A percentile compares a stretch with the other conserved stretches of the same genome.
These are phyloP conservation scores for Hericium rajendrae DNA, from an alignment of 768 basidiomycete genomes.

Conservation along the genomic window DNA sequence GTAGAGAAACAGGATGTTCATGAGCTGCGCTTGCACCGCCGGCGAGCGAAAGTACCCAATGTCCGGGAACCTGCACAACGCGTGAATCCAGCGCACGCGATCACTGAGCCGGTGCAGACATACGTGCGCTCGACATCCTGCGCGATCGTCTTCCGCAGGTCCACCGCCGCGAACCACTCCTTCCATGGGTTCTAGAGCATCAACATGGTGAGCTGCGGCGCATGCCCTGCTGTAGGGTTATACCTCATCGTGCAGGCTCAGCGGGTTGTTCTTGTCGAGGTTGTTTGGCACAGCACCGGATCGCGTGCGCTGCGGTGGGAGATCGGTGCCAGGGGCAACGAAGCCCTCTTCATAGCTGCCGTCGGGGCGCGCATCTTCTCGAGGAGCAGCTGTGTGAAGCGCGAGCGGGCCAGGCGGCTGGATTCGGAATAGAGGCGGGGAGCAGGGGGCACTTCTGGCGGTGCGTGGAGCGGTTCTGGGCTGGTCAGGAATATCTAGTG, in stretches of 20 bases:
- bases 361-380: conserved; percentile 81
- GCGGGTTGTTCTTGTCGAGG: conserved; percentile 68
- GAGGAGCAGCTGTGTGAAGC: conserved; percentile 48
- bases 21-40: conserved; percentile 68
- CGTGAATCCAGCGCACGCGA: not conserved
- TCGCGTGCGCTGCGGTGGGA: conserved; percentile 19
- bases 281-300: conserved; percentile 23
- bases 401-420: conserved; percentile 40
- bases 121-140: conserved; percentile 96
- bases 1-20: conserved; percentile 82
- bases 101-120: conserved; percentile 21
- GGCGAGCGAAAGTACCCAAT: conserved; percentile 78
- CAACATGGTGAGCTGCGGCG: conserved; percentile 1
- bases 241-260: conserved; percentile 73
- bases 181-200: conserved; percentile 81
- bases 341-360: conserved; percentile 72
- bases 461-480: conserved; percentile 52
- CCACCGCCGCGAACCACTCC: conserved; percentile 84
- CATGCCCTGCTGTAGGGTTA: conserved; percentile 2
- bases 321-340: conserved; percentile 39
- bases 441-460: conserved; percentile 26
- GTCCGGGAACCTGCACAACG: conserved; percentile 80
- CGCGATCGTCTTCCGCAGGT: conserved; percentile 78
- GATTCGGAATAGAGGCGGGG: conserved; percentile 18
- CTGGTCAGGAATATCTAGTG: conserved; percentile 59